Evolutionary conservation across 129 eudicot genomes (phyloP), one percentile per base, ranked within the genome.

Genomic region (Erigeron canadensis): DNA sequence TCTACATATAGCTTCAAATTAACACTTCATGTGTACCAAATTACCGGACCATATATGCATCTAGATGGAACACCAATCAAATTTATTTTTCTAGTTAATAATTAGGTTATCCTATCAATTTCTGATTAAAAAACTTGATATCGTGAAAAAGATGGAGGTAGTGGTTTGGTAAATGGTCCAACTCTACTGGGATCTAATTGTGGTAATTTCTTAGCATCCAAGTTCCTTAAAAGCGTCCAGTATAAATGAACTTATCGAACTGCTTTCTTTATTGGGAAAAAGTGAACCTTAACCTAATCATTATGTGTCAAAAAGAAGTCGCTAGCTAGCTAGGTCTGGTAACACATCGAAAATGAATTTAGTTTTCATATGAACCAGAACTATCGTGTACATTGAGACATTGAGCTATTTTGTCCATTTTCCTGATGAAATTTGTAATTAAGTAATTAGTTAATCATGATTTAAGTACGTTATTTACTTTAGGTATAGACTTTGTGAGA

Each of bases 11-110:
- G n/a, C n/a, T n/a, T n/a, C n/a, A n/a, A n/a, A n/a, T n/a, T n/a
- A n/a, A n/a, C n/a, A n/a, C n/a, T n/a, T n/a, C n/a, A n/a, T n/a
- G n/a, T n/a, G n/a, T n/a, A n/a, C n/a, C n/a, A n/a, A n/a, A n/a
- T n/a, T n/a, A n/a, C n/a, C 16, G 43, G 42, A 60, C 65, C 44
- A 37, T 15, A 34, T 38, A 37, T 5, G 28, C 2, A n/a, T n/a
- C n/a, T n/a, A n/a, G 65, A 60, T 60, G 45, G 40, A 34, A 37
- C 11, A 60, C 65, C 65, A 23, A 60, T 60, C 65, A 37, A n/a
- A 60, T 6, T 34, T 60, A 43, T n/a, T n/a, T n/a, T n/a, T n/a
- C n/a, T n/a, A n/a, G n/a, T n/a, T n/a, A n/a, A n/a, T n/a, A n/a
- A n/a, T n/a, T 6, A 34, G 34, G 66, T 61, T 61, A 61, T 34